Conservation (phyloP, 108 stramenopile genomes). For the Nitzschia sp. region DNA sequence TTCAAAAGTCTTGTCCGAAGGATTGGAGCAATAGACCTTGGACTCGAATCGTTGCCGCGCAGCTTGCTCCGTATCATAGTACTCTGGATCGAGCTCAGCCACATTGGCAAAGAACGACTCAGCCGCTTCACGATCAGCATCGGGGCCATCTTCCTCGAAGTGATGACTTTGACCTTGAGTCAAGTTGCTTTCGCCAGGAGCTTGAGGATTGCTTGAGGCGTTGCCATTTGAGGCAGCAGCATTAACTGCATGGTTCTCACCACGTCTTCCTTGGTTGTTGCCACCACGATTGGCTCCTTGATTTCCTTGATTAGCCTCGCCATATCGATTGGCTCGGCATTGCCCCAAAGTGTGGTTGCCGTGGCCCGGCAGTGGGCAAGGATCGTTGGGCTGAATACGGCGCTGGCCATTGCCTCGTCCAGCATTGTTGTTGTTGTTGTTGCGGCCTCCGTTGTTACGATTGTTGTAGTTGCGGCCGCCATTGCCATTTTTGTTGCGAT, state of each 20-base stretch:
- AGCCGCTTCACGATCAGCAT: background rate
- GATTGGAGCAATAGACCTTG: background rate
- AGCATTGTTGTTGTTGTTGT: background rate
- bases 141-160: background rate
- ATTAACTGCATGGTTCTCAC: background rate
- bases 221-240: background rate
- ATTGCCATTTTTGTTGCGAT: background rate
- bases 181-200: background rate
- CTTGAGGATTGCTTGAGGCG: background rate
- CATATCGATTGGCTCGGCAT: background rate
- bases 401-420: background rate
- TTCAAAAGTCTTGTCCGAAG: background rate
- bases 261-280: background rate
- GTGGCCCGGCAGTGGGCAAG: background rate
- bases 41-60: background rate
- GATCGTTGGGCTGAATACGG: background rate
- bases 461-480: background rate
- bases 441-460: background rate
- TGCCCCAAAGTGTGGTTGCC: slow-evolving; percentile 2
- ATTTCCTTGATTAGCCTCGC: background rate
- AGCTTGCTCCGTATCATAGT: background rate
- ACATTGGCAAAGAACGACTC: background rate
- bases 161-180: background rate
- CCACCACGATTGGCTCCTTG: background rate
- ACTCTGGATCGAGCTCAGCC: background rate